Base-by-base conservation (phyloP, 2,329 filamentous ascomycete species). In the Aotearoamyces nothofagi region DNA sequence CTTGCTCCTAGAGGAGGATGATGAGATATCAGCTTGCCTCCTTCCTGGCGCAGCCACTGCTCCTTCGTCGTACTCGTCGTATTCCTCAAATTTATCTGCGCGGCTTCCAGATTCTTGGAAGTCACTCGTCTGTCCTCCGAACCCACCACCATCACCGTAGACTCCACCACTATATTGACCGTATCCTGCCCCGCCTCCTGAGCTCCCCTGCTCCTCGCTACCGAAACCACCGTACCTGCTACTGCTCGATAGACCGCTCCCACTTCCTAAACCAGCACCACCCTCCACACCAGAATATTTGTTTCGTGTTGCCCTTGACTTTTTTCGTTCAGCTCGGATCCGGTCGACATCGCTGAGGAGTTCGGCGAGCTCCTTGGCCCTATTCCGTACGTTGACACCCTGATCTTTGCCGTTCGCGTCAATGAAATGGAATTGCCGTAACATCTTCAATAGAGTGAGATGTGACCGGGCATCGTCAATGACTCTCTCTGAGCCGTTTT, bases 401-500 rank as follows among this genome's bases (percentile, higher is more conserved):
- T 98, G 90, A 50, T 98, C 90, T 56, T 98, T 98, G 53, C 90
- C 90, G 54, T 96, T 96, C 51, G 71, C 66, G 50, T 98, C 74
- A 54, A 98, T 96, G 57, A 66, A 98, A 58, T 98, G 90, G 56
- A 98, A 98, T 53, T 98, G 90, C 33, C 86, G 81, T 32, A 98
- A 70, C 90, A 98, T 98, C 58, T 94, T 93, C 35, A 98, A 69
- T 7, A 96, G 73, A 10, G 87, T 92, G 36, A 98, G 72, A 53
- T 98, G 90, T 33, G 86, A 86, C 44, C 90, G 75, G 33, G 90
- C 90, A 56, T 98, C 90, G 55, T 98, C 90, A 40, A 98, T 87
- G 20, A 98, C 90, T 31, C 90, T 71, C 55, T 98, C 90, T 9
- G 90, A 96, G 37, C 90, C 90, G 54, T 98, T 90, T 63, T 98